Percentiles rank a stretch among this genome's conserved stretches.
Evolutionary conservation across 768 basidiomycete species (phyloP).

Genomic region (Tricholoma terreum): DNA sequence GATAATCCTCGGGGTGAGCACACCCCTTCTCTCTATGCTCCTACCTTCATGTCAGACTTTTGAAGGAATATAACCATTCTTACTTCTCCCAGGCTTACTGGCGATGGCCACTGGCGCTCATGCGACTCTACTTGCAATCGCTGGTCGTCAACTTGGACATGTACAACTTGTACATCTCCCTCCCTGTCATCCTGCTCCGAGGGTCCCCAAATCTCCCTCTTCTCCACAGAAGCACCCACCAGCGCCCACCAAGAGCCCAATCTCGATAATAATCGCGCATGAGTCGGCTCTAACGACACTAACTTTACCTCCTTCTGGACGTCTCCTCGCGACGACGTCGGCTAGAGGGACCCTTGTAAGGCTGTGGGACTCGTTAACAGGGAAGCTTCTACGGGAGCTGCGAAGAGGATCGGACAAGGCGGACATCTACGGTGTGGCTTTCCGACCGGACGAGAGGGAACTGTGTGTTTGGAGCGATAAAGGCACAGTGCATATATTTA

Average conservation of each 20-base stretch:
- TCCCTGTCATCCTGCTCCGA: conserved; percentile 61
- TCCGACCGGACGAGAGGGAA: conserved; percentile 82
- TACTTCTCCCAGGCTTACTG: conserved; percentile 53
- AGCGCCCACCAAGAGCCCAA: conserved; percentile 57
- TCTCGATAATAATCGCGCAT: conserved; percentile 84
- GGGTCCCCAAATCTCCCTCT: conserved; percentile 52
- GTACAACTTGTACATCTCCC: conserved; percentile 86
- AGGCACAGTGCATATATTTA: conserved; percentile 89
- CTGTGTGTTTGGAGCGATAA: conserved; percentile 95
- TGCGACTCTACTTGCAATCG: conserved; percentile 81
- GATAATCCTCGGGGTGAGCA: conserved; percentile 78
- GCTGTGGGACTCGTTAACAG: conserved; percentile 76
- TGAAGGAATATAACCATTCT: neutral
- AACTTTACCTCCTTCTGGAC: conserved; percentile 73
- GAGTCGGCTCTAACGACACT: conserved; percentile 75
- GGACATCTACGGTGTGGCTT: conserved; percentile 86
- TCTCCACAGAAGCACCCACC: conserved; percentile 56
- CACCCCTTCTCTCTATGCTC: neutral
- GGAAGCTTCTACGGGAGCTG: conserved; percentile 75
- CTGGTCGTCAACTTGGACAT: conserved; percentile 84
- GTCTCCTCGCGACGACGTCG: conserved; percentile 81
- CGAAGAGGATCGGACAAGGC: conserved; percentile 87
- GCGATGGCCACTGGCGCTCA: conserved; percentile 75
- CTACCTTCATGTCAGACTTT: neutral
- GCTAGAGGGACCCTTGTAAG: conserved; percentile 81